Conservation (phyloP, 1,284 basidiomycete species). For the Pascua sp. region DNA sequence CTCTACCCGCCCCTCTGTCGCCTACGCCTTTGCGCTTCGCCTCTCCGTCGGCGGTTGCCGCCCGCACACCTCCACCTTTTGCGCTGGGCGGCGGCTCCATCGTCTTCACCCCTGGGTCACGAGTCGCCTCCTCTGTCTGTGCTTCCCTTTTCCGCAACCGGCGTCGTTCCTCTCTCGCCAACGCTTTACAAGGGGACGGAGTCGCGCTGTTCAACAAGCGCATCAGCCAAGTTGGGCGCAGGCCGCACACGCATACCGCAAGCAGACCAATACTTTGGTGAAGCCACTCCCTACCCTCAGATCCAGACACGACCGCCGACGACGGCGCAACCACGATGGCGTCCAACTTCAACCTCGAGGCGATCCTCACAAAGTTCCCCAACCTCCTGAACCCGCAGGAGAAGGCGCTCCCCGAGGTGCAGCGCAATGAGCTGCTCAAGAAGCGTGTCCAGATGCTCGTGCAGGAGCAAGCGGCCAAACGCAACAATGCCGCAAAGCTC, state of each 20-base stretch:
- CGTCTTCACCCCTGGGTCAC: too few species aligned
- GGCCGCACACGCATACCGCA: too few species aligned
- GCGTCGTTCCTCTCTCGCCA: background rate
- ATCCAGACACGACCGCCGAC: too few species aligned
- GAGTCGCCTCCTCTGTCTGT: too few species aligned
- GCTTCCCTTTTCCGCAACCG: background rate
- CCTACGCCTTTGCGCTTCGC: too few species aligned
- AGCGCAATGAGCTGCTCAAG: conserved; percentile 32
- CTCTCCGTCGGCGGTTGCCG: too few species aligned
- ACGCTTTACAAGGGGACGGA: background rate
- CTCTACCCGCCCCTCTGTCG: too few species aligned
- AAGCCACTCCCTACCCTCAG: background rate
- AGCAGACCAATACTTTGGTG: background rate
- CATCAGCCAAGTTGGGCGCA: too few species aligned
- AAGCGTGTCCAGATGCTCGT: conserved; percentile 22
- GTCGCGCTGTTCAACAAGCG: too few species aligned
- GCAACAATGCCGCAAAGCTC: conserved; percentile 4
- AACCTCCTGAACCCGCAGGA: conserved; percentile 31
- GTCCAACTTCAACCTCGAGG: conserved; percentile 10
- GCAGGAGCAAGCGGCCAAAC: conserved; percentile 3
- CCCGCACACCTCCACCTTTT: too few species aligned
- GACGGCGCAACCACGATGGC: background rate
- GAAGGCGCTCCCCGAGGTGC: conserved; percentile 24
- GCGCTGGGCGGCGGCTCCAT: too few species aligned
- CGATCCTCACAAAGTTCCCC: conserved; percentile 25